Conservation (phyloP, 257 asterid genomes). For the Solanum raphanifolium region DNA sequence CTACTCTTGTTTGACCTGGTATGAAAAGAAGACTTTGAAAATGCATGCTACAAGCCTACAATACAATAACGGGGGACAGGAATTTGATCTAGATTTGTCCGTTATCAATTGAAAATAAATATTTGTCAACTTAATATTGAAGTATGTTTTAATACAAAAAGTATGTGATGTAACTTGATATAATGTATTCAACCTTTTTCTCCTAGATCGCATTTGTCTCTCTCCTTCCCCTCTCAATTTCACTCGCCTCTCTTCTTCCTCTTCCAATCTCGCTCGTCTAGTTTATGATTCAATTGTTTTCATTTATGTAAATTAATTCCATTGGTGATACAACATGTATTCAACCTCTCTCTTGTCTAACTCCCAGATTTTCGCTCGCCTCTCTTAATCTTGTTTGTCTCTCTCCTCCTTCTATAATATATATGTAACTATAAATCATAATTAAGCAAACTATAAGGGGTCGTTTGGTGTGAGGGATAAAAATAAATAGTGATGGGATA, state of each 20-base stretch:
- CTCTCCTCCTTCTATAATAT: no score
- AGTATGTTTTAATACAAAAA: background rate
- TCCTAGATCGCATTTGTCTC: no score
- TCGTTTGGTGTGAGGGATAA: no score
- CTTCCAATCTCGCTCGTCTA: no score
- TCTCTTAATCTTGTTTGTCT: no score
- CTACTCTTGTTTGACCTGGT: background rate
- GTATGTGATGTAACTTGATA: no score
- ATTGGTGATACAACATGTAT: background rate
- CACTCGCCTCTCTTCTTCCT: rapidly evolving
- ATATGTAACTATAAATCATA: no score
- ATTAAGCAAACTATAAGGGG: no score
- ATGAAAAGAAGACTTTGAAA: background rate
- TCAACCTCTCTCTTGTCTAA: background rate
- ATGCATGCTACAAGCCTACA: background rate
- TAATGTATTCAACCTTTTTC: no score
- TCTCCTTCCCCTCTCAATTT: no score
- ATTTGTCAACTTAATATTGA: background rate
- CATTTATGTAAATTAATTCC: no score
- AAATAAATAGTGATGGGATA: no score
- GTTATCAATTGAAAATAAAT: background rate
- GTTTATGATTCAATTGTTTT: background rate
- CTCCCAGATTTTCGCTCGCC: background rate
- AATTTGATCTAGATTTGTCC: background rate
- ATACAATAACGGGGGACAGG: background rate